These are phyloP conservation scores for Senecio squalidus DNA, from an alignment of 140 eudicot genomes.

Conservation along the genomic window DNA sequence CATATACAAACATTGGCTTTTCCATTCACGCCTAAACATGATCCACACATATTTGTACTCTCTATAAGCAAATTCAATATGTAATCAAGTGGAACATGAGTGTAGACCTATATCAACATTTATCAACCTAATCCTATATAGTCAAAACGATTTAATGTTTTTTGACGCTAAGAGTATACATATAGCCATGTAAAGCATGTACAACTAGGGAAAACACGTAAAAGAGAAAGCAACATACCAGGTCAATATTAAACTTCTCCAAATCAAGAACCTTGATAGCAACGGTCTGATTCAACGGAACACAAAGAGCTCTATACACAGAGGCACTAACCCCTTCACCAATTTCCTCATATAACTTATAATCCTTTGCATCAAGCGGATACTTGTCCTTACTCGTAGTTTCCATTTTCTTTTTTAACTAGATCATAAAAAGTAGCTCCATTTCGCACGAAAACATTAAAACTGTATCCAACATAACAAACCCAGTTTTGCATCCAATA, in stretches of 20 bases:
- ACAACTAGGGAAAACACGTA: neutral
- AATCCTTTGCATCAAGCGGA: conserved; percentile 72
- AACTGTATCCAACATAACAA: no score
- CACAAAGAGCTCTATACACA: conserved; percentile 80
- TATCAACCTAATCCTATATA: neutral
- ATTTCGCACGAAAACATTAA: no score
- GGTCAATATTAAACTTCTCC: conserved; percentile 90
- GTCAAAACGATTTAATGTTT: neutral
- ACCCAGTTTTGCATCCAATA: no score
- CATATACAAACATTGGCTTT: conserved; percentile 4
- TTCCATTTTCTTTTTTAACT: no score
- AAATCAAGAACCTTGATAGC: conserved; percentile 98
- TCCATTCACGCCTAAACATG: conserved; percentile 10
- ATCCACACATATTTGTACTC: conserved; percentile 7
- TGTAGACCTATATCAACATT: conserved; percentile 3
- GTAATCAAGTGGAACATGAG: conserved; percentile 9
- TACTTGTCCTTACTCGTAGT: no score
- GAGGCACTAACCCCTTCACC: conserved; percentile 99
- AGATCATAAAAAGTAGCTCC: no score
- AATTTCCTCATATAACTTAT: conserved; percentile 72
- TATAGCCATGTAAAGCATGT: neutral
- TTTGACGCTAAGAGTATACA: conserved; percentile 1
- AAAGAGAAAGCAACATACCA: conserved; percentile 53
- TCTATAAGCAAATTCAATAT: conserved; percentile 12
- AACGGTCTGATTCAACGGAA: conserved; percentile 79